Base-by-base conservation (phyloP, 768 basidiomycete species). In the Boletus bicolor region DNA sequence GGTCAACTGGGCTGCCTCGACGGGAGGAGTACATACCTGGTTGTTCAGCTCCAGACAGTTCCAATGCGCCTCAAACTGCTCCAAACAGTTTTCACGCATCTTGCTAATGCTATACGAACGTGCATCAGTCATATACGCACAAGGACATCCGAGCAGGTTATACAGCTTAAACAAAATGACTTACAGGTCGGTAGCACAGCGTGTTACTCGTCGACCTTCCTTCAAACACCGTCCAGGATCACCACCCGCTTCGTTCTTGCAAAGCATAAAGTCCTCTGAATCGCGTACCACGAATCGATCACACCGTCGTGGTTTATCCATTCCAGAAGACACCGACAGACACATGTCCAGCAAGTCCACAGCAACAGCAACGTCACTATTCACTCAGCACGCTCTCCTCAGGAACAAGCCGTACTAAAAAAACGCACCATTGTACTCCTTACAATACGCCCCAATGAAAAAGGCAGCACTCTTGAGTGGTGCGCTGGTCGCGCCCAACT, bases 401-500 rank as follows among this genome's bases (percentile, higher is more conserved):
- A 21, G 12, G n/a, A 7, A 24, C 47, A 32, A 35, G 5, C 2
- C 8, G 14, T 34, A 37, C 14, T 10, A 3, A 36, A 17, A 24
- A n/a, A 24, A 75, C 89, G 50, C 57, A 98, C 96, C 96, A 76
- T 96, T 98, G 76, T 85, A 96, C 54, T 93, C 91, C 74, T 93
- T 93, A 83, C 96, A 99, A 71, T 92, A 83, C 37, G 90, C 87
- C 30, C 93, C 97, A 70, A 99, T 85, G 77, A 98, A 98, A 83
- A 98, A 98, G 8, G 93, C 89, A 1, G 96, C 93, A 63, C 89
- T 91, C 78, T 98, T 98, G 67, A 98, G 77, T 2, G 96, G 97
- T 56, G 87, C 97, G 61, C 92, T 95, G 1, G 93, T 93, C 43
- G 77, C 80, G 41, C 95, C 96, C 44, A 99, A 74, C 74, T 99